A percentile compares a stretch with the other conserved stretches of the same genome.
Conservation (phyloP, 306 rosid genomes). For the Gastrolobium bilobum region DNA sequence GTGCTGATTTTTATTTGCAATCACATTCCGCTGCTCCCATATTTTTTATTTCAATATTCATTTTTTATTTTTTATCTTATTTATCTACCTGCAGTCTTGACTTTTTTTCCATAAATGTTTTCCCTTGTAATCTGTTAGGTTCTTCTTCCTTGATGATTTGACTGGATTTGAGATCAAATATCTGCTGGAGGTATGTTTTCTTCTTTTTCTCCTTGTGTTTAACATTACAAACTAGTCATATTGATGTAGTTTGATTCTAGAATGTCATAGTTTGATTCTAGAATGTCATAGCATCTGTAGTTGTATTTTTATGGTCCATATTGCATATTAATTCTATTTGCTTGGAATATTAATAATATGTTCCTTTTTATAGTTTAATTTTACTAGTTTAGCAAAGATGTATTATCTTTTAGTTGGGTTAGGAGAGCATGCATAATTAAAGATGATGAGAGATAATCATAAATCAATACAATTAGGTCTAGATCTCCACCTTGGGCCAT, state of each 20-base stretch:
- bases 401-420: no score
- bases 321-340: no score
- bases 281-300: no score
- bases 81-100: slow-evolving; percentile 14
- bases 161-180: slow-evolving; percentile 90
- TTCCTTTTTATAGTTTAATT: no score
- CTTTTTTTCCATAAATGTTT: not conserved
- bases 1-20: slow-evolving; percentile 18
- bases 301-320: slow-evolving; percentile 18
- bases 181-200: slow-evolving; percentile 74
- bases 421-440: no score
- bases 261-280: slow-evolving; percentile 33
- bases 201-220: slow-evolving; percentile 16
- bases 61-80: not conserved
- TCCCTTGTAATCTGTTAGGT: slow-evolving; percentile 59
- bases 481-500: no score
- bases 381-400: no score
- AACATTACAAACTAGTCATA: slow-evolving; percentile 23
- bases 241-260: slow-evolving; percentile 34
- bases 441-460: no score
- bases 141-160: slow-evolving; percentile 92
- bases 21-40: slow-evolving; percentile 26
- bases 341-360: no score
- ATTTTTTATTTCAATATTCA: slow-evolving; percentile 12
- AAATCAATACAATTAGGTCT: no score